Percentiles rank a stretch among this genome's conserved stretches.
These are phyloP conservation scores for Flaveria brownii DNA, from an alignment of 129 eudicot species.

Conservation along the genomic window DNA sequence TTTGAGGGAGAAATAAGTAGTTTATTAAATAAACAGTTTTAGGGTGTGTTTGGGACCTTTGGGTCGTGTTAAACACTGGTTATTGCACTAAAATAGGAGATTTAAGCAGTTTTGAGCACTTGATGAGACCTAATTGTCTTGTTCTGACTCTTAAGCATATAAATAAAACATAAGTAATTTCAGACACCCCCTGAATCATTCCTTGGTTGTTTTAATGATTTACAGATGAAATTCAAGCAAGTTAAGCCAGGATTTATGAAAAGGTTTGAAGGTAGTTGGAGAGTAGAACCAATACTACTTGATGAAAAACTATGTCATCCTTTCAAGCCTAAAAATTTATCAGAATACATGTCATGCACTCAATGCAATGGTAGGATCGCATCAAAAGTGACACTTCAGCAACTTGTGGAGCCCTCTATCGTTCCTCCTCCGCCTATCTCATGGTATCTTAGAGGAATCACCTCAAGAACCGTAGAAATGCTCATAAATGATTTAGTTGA, in stretches of 20 bases:
- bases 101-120: not conserved
- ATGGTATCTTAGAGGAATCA: constrained; percentile 92
- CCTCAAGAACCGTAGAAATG: constrained; percentile 83
- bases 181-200: not conserved
- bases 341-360: constrained; percentile 61
- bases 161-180: not conserved
- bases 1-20: not conserved
- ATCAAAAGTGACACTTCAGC: constrained; percentile 70
- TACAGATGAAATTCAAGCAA: constrained; percentile 90
- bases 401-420: constrained; percentile 72
- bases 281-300: constrained; percentile 69
- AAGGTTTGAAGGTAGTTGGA: constrained; percentile 93
- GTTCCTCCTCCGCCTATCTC: constrained; percentile 99
- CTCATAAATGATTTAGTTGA: constrained; percentile 65
- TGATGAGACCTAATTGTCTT: not conserved
- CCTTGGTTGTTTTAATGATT: constrained; percentile 13
- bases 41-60: not conserved
- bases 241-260: constrained; percentile 84
- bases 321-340: constrained; percentile 54
- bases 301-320: constrained; percentile 77
- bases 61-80: not conserved
- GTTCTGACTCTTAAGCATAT: not conserved
- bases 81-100: not conserved
- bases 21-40: not conserved
- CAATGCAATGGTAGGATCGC: constrained; percentile 82